phyloP scores from a whole-genome alignment of 805 yeast species.

The Metschnikowia gruessii region DNA sequence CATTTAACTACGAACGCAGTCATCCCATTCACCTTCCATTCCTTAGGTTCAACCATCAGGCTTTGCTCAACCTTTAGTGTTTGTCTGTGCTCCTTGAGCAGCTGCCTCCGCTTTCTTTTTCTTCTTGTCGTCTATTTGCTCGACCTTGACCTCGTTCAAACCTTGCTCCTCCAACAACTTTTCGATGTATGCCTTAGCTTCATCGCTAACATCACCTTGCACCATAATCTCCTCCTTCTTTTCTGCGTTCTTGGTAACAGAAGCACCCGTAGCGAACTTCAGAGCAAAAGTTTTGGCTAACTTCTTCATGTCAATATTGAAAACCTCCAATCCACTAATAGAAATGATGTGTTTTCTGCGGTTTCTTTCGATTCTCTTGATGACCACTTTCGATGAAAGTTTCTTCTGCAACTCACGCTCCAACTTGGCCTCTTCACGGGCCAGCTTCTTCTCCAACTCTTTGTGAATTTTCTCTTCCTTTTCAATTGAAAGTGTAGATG shows the following conservation, averaged over 20 bases:
- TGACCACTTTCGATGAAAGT: conserved; percentile 72
- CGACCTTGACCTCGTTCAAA: conserved; percentile 81
- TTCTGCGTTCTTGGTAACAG: conserved; percentile 85
- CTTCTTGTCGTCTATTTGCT: conserved; percentile 78
- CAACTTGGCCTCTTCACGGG: conserved; percentile 79
- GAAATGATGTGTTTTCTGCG: conserved; percentile 86
- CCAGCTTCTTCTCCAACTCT: conserved; percentile 80
- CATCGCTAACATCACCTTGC: conserved; percentile 95
- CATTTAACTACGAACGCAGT: neutral
- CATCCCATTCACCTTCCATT: neutral
- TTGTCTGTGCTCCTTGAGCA: conserved; percentile 14
- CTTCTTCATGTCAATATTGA: conserved; percentile 86
- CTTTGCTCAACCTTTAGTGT: neutral
- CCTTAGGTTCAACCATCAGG: neutral
- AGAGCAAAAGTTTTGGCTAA: conserved; percentile 89
- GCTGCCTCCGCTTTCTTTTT: conserved; percentile 46
- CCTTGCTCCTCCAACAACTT: conserved; percentile 78
- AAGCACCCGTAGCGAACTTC: conserved; percentile 94
- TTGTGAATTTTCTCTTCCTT: conserved; percentile 80
- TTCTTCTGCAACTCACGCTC: conserved; percentile 80
- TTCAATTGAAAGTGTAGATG: conserved; percentile 63
- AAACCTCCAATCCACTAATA: conserved; percentile 82
- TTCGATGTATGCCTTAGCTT: conserved; percentile 73
- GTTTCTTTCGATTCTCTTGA: conserved; percentile 87
- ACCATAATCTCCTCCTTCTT: conserved; percentile 88